Percentiles rank a stretch among this genome's conserved stretches.
Evolutionary conservation across 2,329 filamentous ascomycete genomes (phyloP).

Genomic region (Calonectria multiphialidica): DNA sequence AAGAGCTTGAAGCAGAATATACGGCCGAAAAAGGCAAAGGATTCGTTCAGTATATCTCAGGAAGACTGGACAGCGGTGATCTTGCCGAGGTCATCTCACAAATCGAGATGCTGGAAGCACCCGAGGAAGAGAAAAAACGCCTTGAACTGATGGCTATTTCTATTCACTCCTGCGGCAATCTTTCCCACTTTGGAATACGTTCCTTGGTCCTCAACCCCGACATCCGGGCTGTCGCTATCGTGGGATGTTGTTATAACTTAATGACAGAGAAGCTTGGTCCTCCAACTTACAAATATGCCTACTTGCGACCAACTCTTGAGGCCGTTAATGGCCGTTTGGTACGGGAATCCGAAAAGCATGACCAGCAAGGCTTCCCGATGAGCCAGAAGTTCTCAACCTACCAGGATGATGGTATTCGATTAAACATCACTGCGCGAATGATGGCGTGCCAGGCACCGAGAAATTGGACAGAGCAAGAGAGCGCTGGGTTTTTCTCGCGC

Average conservation of each 20-base stretch:
- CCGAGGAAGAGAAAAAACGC: constrained; percentile 46
- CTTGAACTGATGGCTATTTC: constrained; percentile 86
- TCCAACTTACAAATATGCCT: constrained; percentile 86
- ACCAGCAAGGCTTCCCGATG: constrained; percentile 96
- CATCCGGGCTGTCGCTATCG: constrained; percentile 91
- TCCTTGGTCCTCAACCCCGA: constrained; percentile 86
- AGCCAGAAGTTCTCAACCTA: constrained; percentile 76
- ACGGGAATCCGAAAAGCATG: constrained; percentile 77
- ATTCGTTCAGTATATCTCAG: constrained; percentile 82
- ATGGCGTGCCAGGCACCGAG: constrained; percentile 97
- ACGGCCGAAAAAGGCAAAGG: constrained; percentile 72
- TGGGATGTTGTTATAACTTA: constrained; percentile 98
- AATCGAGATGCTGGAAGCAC: constrained; percentile 55
- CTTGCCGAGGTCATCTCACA: constrained; percentile 75
- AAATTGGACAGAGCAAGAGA: constrained; percentile 89
- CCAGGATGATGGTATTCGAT: constrained; percentile 73
- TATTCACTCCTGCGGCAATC: constrained; percentile 96
- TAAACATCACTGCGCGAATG: constrained; percentile 97
- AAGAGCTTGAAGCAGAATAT: constrained; percentile 63
- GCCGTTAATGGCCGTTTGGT: constrained; percentile 76
- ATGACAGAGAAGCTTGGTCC: constrained; percentile 90
- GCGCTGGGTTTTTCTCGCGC: constrained; percentile 88
- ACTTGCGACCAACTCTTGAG: constrained; percentile 77
- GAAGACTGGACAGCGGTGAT: constrained; percentile 79
- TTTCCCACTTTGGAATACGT: constrained; percentile 93